These are phyloP conservation scores for Penicillium crystallinum DNA, from an alignment of 495 filamentous ascomycete genomes.

Conservation along the genomic window DNA sequence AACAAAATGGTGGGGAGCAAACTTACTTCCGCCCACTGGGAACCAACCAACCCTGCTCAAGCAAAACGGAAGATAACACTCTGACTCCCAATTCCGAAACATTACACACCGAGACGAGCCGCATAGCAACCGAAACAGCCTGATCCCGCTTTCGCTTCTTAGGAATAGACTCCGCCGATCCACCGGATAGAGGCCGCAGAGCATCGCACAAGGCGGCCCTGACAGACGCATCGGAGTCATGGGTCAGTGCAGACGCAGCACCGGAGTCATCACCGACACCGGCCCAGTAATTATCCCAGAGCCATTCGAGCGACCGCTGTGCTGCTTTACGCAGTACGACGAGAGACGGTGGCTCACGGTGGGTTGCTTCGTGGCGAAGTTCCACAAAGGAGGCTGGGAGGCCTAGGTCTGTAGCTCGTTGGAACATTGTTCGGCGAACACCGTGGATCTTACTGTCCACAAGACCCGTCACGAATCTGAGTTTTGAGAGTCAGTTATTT, in stretches of 20 bases:
- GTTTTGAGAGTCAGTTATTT: not conserved
- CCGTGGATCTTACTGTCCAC: conserved; percentile 69
- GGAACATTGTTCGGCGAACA: conserved; percentile 72
- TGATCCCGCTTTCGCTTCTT: conserved; percentile 34
- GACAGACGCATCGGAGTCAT: conserved; percentile 12
- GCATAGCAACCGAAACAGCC: conserved; percentile 19
- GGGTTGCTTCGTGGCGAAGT: conserved; percentile 82
- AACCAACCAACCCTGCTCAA: conserved; percentile 28
- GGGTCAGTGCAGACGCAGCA: not conserved
- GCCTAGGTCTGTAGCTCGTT: conserved; percentile 66
- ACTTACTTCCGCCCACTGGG: conserved; percentile 31
- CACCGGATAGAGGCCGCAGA: conserved; percentile 15
- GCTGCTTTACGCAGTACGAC: conserved; percentile 61
- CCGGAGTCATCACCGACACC: conserved; percentile 18
- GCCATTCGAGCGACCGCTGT: conserved; percentile 68
- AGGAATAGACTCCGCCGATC: conserved; percentile 12
- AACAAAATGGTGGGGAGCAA: not conserved
- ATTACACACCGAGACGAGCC: conserved; percentile 29
- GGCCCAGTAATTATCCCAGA: conserved; percentile 84
- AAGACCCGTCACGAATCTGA: conserved; percentile 85
- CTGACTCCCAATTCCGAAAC: conserved; percentile 11
- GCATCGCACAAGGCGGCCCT: conserved; percentile 14
- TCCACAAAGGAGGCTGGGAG: conserved; percentile 85
- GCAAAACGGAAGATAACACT: conserved; percentile 24
- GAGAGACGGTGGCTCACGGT: conserved; percentile 76